Conservation (phyloP, 129 eudicot species). For the Centrapalus pauciflorus region DNA sequence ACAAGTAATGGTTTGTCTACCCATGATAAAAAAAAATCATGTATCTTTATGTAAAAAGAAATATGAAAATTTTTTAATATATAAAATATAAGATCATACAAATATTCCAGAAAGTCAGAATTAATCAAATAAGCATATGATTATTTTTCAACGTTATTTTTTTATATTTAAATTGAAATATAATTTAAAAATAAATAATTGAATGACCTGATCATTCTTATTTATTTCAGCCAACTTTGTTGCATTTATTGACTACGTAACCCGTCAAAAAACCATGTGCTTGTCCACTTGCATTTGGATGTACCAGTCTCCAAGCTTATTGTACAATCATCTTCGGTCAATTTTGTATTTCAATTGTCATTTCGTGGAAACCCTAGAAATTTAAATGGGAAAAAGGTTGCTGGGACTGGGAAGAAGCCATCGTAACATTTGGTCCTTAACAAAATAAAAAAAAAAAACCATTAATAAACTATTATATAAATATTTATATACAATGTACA, state of each 20-base stretch:
- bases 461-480: too few relatives aligned
- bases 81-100: too few relatives aligned
- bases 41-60: too few relatives aligned
- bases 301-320: conserved; percentile 11
- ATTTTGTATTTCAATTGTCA: background rate
- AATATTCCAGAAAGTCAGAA: too few relatives aligned
- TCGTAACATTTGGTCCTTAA: background rate
- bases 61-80: too few relatives aligned
- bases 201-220: conserved; percentile 17
- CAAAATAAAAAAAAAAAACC: too few relatives aligned
- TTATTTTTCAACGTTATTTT: too few relatives aligned
- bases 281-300: conserved; percentile 6
- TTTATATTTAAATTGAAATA: background rate
- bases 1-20: too few relatives aligned
- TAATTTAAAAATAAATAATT: background rate
- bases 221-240: conserved; percentile 10
- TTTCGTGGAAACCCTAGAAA: background rate
- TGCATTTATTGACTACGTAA: too few relatives aligned
- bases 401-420: background rate
- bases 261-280: conserved; percentile 12
- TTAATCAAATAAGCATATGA: too few relatives aligned
- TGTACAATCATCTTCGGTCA: conserved; percentile 15
- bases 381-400: background rate
- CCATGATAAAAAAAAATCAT: too few relatives aligned
- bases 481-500: too few relatives aligned